Evolutionary conservation across 2,329 filamentous ascomycete species (phyloP).

Genomic region (Phialophora chinensis): DNA sequence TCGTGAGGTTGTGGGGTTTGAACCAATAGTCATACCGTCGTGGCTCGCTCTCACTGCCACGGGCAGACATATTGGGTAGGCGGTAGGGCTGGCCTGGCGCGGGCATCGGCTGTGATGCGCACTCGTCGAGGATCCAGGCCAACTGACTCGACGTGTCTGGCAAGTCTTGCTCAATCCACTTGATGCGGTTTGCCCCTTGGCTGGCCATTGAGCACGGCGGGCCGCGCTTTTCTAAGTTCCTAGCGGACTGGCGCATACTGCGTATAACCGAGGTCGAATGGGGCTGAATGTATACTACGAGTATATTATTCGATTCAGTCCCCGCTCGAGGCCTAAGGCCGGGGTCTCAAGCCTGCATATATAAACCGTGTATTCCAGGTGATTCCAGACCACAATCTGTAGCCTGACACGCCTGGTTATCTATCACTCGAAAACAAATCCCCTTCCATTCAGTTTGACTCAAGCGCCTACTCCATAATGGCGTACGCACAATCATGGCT

Average conservation of each 20-base stretch:
- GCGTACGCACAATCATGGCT: constrained; percentile 37
- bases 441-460: background rate
- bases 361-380: background rate
- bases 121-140: background rate
- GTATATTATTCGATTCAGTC: background rate
- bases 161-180: background rate
- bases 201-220: background rate
- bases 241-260: background rate
- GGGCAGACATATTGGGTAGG: background rate
- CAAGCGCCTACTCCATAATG: constrained; percentile 22
- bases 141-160: background rate
- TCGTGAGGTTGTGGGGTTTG: background rate
- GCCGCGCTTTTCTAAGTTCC: background rate
- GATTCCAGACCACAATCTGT: background rate
- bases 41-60: background rate
- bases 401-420: too few relatives aligned
- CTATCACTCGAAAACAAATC: background rate
- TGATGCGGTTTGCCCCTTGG: background rate
- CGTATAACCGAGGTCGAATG: constrained; percentile 5
- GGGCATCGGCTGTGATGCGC: background rate
- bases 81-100: background rate
- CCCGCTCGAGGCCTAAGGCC: background rate
- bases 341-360: background rate
- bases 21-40: background rate
- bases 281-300: background rate